Evolutionary conservation across 2,329 filamentous ascomycete species (phyloP).

Genomic region (Trichoderma sp.): DNA sequence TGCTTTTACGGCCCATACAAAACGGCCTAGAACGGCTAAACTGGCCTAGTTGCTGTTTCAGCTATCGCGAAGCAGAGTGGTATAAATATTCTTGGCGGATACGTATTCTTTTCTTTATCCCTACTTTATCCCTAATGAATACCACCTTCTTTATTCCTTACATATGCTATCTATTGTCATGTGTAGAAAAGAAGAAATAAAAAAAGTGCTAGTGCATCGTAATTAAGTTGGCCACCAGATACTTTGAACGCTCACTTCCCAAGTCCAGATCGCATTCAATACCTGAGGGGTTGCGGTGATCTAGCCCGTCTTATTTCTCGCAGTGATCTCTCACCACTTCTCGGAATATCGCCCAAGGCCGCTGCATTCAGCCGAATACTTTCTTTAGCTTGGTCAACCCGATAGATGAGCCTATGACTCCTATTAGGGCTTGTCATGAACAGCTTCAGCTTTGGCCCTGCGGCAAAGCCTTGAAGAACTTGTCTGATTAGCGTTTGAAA

Average conservation of each 20-base stretch:
- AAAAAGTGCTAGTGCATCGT: background rate
- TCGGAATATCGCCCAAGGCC: background rate
- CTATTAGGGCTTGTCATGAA: constrained; percentile 20
- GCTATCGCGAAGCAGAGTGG: background rate
- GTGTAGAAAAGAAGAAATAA: background rate
- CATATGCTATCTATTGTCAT: background rate
- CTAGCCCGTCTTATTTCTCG: constrained; percentile 6
- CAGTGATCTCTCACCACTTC: background rate
- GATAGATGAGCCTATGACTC: constrained; percentile 2
- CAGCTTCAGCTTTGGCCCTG: constrained; percentile 10
- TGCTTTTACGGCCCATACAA: background rate
- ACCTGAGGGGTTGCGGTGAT: background rate
- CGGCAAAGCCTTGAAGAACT: background rate
- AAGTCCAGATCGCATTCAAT: background rate
- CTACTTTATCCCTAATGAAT: background rate
- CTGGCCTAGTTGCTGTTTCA: background rate
- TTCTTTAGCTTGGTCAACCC: constrained; percentile 5
- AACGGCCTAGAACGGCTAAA: background rate
- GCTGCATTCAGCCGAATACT: constrained; percentile 14
- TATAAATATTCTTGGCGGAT: background rate
- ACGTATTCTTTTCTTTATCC: no score
- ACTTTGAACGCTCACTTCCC: no score
- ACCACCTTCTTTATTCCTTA: background rate
- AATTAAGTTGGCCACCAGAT: background rate
- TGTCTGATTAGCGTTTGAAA: constrained; percentile 4